Evolutionary conservation across 2,329 filamentous ascomycete species (phyloP).

Genomic region (Cylindrodendrum hubeiense): DNA sequence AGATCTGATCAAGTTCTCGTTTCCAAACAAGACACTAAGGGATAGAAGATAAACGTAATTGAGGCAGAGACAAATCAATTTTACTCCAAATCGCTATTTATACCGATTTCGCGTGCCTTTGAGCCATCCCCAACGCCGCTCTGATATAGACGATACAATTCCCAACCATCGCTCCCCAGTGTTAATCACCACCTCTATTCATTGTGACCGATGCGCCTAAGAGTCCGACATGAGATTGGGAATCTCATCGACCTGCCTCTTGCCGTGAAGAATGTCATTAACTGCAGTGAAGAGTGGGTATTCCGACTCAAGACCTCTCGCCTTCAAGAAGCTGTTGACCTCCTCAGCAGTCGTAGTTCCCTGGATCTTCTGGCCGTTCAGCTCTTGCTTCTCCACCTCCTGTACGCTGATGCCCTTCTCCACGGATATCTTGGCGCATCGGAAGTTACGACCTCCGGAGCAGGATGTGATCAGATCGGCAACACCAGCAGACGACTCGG

Average conservation of each 20-base stretch:
- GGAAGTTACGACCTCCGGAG: conserved; percentile 91
- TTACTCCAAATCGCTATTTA: conserved; percentile 30
- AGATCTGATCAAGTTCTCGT: neutral
- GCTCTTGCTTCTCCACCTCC: conserved; percentile 88
- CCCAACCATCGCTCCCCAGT: neutral
- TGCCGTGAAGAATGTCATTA: conserved; percentile 81
- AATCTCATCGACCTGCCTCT: conserved; percentile 83
- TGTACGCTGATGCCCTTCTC: conserved; percentile 83
- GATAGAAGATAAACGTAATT: neutral
- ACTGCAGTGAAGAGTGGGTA: conserved; percentile 96
- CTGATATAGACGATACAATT: conserved; percentile 25
- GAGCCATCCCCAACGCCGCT: conserved; percentile 41
- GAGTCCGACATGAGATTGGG: conserved; percentile 71
- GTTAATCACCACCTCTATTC: neutral
- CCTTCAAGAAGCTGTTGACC: conserved; percentile 89
- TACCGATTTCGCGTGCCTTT: conserved; percentile 29
- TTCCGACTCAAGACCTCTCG: conserved; percentile 80
- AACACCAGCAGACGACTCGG: conserved; percentile 95
- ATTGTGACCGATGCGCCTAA: conserved; percentile 15
- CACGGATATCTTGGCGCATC: conserved; percentile 90
- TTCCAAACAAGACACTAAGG: neutral
- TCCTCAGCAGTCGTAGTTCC: conserved; percentile 93
- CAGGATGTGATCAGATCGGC: conserved; percentile 97
- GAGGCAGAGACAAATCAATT: conserved; percentile 9
- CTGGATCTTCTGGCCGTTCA: conserved; percentile 98